Conservation (phyloP, 2,329 filamentous ascomycete genomes). For the Tolypocladium sp. region DNA sequence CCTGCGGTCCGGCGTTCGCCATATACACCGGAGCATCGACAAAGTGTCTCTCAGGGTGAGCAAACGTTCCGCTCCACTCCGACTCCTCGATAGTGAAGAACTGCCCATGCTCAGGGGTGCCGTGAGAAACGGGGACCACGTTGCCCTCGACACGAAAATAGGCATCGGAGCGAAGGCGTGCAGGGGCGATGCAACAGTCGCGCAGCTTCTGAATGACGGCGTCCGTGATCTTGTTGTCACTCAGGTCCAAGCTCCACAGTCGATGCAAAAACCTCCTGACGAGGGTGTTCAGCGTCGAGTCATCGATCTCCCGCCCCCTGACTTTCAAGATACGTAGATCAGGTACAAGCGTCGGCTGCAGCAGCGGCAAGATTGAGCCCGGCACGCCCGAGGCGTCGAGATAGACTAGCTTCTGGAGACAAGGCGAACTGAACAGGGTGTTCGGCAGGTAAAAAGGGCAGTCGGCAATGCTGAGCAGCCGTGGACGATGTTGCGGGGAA, state of each 20-base stretch:
- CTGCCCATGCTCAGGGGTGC: slow-evolving; percentile 25
- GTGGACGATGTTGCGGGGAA: slow-evolving; percentile 3
- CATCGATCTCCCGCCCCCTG: slow-evolving; percentile 35
- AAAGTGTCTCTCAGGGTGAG: slow-evolving; percentile 36
- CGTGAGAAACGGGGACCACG: slow-evolving; percentile 18
- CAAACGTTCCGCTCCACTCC: slow-evolving; percentile 30
- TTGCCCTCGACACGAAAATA: slow-evolving; percentile 38
- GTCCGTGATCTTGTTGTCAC: slow-evolving; percentile 43
- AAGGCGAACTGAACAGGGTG: slow-evolving; percentile 26
- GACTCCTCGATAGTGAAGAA: slow-evolving; percentile 41
- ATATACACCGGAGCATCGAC: slow-evolving; percentile 34
- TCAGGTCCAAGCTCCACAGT: slow-evolving; percentile 50
- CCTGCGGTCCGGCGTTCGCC: slow-evolving; percentile 6
- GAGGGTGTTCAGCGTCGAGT: slow-evolving; percentile 20
- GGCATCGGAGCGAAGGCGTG: slow-evolving; percentile 22
- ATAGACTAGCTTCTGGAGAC: slow-evolving; percentile 35
- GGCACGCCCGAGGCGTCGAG: slow-evolving; percentile 43
- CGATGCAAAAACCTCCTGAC: slow-evolving; percentile 23
- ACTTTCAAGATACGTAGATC: slow-evolving; percentile 44
- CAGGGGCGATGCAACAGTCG: slow-evolving; percentile 20
- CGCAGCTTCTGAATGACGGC: slow-evolving; percentile 20
- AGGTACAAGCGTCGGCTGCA: slow-evolving; percentile 27
- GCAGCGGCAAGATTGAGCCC: slow-evolving; percentile 30
- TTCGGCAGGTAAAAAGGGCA: slow-evolving; percentile 29
- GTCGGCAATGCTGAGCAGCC: slow-evolving; percentile 36